phyloP scores from a whole-genome alignment of 495 filamentous ascomycete species.

The Pyronema domesticum region DNA sequence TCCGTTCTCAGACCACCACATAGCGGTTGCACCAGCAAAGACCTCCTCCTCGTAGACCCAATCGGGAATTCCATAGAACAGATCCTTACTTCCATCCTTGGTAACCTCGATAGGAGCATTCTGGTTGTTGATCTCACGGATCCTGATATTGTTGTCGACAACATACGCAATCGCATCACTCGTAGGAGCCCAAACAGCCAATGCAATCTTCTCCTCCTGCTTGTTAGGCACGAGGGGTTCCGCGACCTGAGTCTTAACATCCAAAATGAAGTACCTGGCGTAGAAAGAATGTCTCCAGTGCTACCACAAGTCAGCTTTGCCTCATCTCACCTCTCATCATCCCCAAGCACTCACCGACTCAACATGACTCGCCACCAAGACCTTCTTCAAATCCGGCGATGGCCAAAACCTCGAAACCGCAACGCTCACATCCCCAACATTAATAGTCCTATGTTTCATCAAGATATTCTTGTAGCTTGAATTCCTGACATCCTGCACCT shows the following conservation, averaged over 20 bases:
- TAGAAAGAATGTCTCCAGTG: slow-evolving; percentile 85
- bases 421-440: slow-evolving; percentile 36
- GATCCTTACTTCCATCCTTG: slow-evolving; percentile 61
- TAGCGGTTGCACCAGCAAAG: slow-evolving; percentile 57
- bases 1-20: slow-evolving; percentile 87
- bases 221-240: slow-evolving; percentile 59
- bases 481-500: slow-evolving; percentile 26
- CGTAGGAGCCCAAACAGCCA: slow-evolving; percentile 77
- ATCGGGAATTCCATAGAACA: slow-evolving; percentile 95
- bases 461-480: slow-evolving; percentile 38
- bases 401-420: slow-evolving; percentile 45
- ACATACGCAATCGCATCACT: slow-evolving; percentile 77
- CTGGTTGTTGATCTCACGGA: slow-evolving; percentile 47
- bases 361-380: slow-evolving; percentile 54
- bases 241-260: slow-evolving; percentile 64
- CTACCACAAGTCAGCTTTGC: slow-evolving; percentile 17
- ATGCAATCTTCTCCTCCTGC: slow-evolving; percentile 50
- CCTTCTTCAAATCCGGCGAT: slow-evolving; percentile 65
- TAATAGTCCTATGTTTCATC: slow-evolving; percentile 51
- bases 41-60: slow-evolving; percentile 99
- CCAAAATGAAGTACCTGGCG: slow-evolving; percentile 80
- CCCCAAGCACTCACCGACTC: slow-evolving; percentile 17
- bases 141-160: slow-evolving; percentile 68
- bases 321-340: no score
- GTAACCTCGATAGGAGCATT: slow-evolving; percentile 50